Evolutionary conservation across 495 filamentous ascomycete genomes (phyloP).

Genomic region (Penicillium manginii): DNA sequence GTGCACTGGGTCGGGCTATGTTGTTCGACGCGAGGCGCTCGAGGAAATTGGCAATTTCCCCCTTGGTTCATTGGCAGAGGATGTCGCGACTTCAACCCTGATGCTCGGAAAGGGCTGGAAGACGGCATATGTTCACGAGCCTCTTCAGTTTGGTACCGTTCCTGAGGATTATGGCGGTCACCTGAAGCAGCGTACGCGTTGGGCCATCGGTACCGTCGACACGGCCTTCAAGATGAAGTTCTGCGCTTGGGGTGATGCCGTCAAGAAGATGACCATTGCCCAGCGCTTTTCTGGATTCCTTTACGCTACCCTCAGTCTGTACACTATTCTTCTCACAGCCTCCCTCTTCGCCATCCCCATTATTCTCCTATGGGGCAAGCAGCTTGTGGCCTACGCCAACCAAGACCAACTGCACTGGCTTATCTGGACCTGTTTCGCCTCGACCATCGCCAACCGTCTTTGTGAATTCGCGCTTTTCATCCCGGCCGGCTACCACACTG

Average conservation of each 20-base stretch:
- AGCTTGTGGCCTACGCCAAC: slow-evolving; percentile 48
- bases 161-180: slow-evolving; percentile 52
- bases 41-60: slow-evolving; percentile 57
- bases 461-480: slow-evolving; percentile 48
- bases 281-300: slow-evolving; percentile 48
- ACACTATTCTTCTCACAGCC: slow-evolving; percentile 45
- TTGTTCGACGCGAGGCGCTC: slow-evolving; percentile 51
- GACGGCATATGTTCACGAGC: slow-evolving; percentile 54
- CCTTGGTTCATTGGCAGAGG: slow-evolving; percentile 53
- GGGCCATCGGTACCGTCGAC: slow-evolving; percentile 51
- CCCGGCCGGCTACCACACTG: slow-evolving; percentile 48
- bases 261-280: slow-evolving; percentile 37
- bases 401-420: slow-evolving; percentile 50
- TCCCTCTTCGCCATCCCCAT: slow-evolving; percentile 51
- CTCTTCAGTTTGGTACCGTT: slow-evolving; percentile 55
- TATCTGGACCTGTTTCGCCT: slow-evolving; percentile 49
- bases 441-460: slow-evolving; percentile 42
- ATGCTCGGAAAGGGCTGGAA: slow-evolving; percentile 56
- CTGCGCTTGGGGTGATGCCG: slow-evolving; percentile 43
- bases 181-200: slow-evolving; percentile 56
- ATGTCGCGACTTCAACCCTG: slow-evolving; percentile 50
- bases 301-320: slow-evolving; percentile 47
- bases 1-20: slow-evolving; percentile 59
- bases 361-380: slow-evolving; percentile 47
- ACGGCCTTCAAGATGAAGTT: slow-evolving; percentile 50